A percentile compares a stretch with the other conserved stretches of the same genome.
phyloP scores from a whole-genome alignment of 495 filamentous ascomycete genomes.

The Apodospora peruviana region DNA sequence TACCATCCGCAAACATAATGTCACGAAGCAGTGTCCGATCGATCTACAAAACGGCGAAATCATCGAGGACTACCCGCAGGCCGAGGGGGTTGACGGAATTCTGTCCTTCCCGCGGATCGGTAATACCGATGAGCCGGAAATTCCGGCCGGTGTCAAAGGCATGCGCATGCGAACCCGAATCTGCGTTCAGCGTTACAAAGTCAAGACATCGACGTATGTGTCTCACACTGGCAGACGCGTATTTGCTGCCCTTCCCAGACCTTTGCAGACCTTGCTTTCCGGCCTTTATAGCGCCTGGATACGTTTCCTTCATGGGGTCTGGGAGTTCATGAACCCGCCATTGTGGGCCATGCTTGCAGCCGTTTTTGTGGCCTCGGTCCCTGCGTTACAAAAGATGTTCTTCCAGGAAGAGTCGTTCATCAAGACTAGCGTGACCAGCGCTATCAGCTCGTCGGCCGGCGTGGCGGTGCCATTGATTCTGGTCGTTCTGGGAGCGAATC shows the following conservation, averaged over 20 bases:
- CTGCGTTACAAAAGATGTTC: constrained; percentile 74
- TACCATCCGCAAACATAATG: constrained; percentile 13
- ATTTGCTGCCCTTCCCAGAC: constrained; percentile 47
- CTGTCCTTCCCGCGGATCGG: constrained; percentile 41
- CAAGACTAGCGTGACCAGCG: constrained; percentile 85
- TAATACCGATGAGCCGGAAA: constrained; percentile 25
- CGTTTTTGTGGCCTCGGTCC: constrained; percentile 86
- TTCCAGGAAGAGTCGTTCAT: constrained; percentile 87
- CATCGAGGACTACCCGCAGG: constrained; percentile 3
- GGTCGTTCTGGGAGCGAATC: constrained; percentile 92
- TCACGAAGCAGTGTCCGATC: constrained; percentile 9
- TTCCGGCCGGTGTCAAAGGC: constrained; percentile 28
- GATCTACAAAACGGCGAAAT: constrained; percentile 10
- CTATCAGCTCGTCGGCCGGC: constrained; percentile 75
- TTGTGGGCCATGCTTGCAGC: constrained; percentile 94
- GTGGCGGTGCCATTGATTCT: constrained; percentile 94
- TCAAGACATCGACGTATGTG: constrained; percentile 34
- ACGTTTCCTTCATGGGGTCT: constrained; percentile 60
- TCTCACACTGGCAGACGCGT: constrained; percentile 16
- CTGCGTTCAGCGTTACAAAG: constrained; percentile 10
- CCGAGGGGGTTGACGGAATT: constrained; percentile 28
- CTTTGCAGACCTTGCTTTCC: constrained; percentile 50
- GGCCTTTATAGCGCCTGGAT: constrained; percentile 31
- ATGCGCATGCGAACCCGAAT: constrained; percentile 19
- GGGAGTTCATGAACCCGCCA: constrained; percentile 97